Evolutionary conservation across 2,329 filamentous ascomycete species (phyloP).

Genomic region (Penicillium sp.): DNA sequence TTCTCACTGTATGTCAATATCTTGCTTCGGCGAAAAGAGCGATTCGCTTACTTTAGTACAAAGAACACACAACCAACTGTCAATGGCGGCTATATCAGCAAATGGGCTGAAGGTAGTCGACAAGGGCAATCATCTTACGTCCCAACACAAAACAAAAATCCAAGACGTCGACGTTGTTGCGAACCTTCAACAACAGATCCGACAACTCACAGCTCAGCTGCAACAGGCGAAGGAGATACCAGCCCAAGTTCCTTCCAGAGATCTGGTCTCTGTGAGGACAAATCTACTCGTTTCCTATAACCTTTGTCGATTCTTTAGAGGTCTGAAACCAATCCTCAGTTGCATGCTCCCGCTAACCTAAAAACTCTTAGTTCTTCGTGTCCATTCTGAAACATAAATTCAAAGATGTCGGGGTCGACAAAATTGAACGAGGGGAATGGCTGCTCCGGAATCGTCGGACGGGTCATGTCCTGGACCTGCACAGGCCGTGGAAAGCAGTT

Average conservation of each 20-base stretch:
- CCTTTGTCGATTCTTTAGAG: slow-evolving; percentile 4
- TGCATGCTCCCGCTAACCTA: neutral
- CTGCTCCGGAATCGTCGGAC: neutral
- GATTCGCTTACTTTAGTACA: no score
- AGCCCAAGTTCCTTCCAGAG: neutral
- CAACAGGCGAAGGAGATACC: neutral
- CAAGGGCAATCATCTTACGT: no score
- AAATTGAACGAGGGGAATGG: neutral
- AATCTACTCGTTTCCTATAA: neutral
- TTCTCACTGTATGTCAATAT: neutral
- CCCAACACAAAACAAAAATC: no score
- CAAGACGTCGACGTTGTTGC: neutral
- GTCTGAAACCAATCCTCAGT: neutral
- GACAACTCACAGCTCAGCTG: neutral
- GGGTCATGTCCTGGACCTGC: neutral
- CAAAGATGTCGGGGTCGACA: neutral
- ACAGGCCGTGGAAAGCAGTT: neutral
- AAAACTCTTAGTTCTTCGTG: neutral
- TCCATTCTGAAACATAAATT: neutral
- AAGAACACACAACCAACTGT: no score
- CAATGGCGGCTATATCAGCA: no score
- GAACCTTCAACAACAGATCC: neutral
- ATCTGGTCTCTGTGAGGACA: neutral
- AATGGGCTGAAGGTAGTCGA: no score
- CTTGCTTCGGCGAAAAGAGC: no score